Percentiles rank a stretch among this genome's conserved stretches.
Evolutionary conservation across 78 protist genomes (phyloP).

Genomic region (Speleostelium caveatum): DNA sequence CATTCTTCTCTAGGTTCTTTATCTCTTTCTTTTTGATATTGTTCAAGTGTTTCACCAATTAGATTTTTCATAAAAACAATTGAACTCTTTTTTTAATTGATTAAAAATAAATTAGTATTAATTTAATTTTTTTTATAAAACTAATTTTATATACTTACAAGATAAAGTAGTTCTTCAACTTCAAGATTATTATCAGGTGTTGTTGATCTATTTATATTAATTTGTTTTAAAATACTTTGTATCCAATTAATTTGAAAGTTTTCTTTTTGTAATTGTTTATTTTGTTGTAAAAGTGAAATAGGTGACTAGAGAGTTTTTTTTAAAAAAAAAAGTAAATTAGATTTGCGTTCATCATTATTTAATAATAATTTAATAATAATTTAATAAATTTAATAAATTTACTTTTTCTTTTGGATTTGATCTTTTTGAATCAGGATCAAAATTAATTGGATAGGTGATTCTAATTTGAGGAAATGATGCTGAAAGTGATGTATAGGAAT

Average conservation of each 20-base stretch:
- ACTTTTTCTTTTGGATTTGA: conserved; percentile 35
- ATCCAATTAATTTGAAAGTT: conserved; percentile 47
- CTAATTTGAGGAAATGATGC: conserved; percentile 47
- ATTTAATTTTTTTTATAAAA: too few species aligned
- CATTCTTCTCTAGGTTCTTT: conserved; percentile 50
- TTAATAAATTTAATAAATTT: too few species aligned
- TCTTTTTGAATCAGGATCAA: conserved; percentile 65
- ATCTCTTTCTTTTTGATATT: conserved; percentile 35
- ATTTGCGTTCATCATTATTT: too few species aligned
- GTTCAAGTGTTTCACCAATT: conserved; percentile 5
- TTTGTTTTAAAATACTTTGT: not conserved
- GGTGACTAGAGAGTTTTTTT: not conserved
- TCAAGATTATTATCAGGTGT: not conserved
- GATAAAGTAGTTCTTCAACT: conserved; percentile 34
- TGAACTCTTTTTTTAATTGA: not conserved
- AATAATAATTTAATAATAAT: too few species aligned
- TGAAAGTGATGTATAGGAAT: conserved; percentile 26
- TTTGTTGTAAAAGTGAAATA: not conserved
- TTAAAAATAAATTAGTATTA: not conserved
- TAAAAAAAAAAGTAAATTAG: too few species aligned
- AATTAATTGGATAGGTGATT: conserved; percentile 35
- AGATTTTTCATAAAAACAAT: conserved; percentile 30
- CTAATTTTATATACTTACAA: not conserved
- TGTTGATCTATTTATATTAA: conserved; percentile 34
- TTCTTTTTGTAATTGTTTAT: not conserved